Conservation (phyloP, 129 eudicot genomes). For the Chrysanthemum lavandulifolium region DNA sequence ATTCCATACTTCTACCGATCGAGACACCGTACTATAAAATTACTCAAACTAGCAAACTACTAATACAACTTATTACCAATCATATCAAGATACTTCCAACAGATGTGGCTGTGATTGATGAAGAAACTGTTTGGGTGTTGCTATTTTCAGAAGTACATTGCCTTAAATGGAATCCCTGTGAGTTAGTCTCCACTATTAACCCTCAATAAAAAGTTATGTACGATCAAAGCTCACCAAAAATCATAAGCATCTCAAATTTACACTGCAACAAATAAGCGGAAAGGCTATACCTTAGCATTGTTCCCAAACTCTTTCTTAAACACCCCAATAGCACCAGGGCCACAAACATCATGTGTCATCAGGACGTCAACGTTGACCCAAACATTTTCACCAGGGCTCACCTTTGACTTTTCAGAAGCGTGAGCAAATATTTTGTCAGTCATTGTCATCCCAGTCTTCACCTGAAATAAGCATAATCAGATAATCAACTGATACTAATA, state of each 20-base stretch:
- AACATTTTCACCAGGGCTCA: slow-evolving; percentile 82
- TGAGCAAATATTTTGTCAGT: slow-evolving; percentile 77
- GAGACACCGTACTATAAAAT: no score
- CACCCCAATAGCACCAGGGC: slow-evolving; percentile 69
- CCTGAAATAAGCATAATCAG: slow-evolving; percentile 27
- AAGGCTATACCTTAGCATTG: slow-evolving; percentile 62
- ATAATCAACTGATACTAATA: not conserved
- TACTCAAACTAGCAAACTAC: no score
- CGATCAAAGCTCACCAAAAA: no score
- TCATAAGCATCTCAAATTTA: not conserved
- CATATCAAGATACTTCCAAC: no score
- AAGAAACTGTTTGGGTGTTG: no score
- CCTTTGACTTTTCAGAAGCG: slow-evolving; percentile 64
- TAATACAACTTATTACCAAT: no score
- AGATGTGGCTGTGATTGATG: no score
- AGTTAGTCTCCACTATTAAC: no score
- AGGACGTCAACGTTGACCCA: slow-evolving; percentile 78
- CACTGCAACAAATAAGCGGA: not conserved
- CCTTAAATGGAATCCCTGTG: no score
- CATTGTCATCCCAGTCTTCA: slow-evolving; percentile 79
- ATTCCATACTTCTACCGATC: no score
- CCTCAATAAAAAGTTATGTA: no score
- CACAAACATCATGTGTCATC: slow-evolving; percentile 94
- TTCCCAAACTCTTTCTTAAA: slow-evolving; percentile 86
- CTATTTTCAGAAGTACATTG: no score